Conservation (phyloP, 139 green algal genomes). For the Ulvella scutata region DNA sequence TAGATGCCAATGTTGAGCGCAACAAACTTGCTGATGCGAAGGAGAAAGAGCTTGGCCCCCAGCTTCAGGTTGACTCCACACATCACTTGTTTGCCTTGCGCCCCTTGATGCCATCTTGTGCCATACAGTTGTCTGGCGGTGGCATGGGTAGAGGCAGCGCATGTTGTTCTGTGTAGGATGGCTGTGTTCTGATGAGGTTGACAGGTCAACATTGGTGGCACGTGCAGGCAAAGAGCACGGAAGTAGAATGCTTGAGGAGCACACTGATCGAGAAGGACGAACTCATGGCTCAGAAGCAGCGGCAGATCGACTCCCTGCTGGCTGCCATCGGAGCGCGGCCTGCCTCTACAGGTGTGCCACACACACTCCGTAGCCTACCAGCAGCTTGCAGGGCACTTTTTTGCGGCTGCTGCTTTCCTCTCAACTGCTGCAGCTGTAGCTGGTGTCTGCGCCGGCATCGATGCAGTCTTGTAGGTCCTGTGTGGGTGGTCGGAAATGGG, state of each 20-base stretch:
- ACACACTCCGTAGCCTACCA: too few relatives aligned
- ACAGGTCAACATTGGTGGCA: not conserved
- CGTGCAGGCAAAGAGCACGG: not conserved
- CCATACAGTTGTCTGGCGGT: too few relatives aligned
- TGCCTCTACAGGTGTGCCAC: not conserved
- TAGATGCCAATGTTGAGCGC: not conserved
- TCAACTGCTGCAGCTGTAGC: too few relatives aligned
- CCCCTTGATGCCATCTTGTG: too few relatives aligned
- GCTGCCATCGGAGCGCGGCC: not conserved
- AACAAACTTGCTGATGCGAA: not conserved
- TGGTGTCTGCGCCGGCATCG: too few relatives aligned
- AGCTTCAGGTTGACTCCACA: not conserved
- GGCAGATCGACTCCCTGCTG: constrained; percentile 2
- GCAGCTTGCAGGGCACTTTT: too few relatives aligned
- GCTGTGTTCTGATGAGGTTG: not conserved
- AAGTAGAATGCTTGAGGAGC: not conserved
- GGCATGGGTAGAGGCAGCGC: too few relatives aligned
- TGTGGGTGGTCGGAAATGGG: too few relatives aligned
- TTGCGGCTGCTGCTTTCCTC: too few relatives aligned
- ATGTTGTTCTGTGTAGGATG: too few relatives aligned
- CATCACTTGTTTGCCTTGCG: not conserved
- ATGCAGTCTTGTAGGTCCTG: too few relatives aligned
- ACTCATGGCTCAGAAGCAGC: not conserved
- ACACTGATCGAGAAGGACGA: not conserved
- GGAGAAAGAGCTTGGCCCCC: not conserved